Evolutionary conservation across 208 protist genomes (phyloP).

Genomic region (Tritrichomonas foetus): DNA sequence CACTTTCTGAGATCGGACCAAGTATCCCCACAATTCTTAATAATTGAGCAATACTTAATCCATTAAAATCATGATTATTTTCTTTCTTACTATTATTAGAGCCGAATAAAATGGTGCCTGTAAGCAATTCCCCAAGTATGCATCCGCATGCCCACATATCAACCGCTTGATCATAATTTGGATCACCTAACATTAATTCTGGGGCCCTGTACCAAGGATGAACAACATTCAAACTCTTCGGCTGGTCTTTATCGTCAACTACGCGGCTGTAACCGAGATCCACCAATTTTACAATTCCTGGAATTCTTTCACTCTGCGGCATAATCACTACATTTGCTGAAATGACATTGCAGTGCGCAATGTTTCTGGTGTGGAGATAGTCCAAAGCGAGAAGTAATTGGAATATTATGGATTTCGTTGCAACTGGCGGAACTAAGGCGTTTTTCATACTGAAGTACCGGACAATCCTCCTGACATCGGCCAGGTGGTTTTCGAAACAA

Average conservation of each 20-base stretch:
- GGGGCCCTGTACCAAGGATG: neutral
- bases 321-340: neutral
- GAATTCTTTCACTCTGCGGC: neutral
- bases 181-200: neutral
- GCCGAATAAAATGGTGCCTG: too few species aligned
- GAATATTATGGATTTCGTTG: conserved; percentile 19
- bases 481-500: too few species aligned
- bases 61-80: too few species aligned
- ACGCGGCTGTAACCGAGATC: neutral
- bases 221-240: neutral
- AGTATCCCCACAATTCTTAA: too few species aligned
- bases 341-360: neutral
- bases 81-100: too few species aligned
- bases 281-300: neutral
- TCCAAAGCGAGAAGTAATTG: neutral
- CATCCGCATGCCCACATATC: neutral
- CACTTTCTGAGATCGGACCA: too few species aligned
- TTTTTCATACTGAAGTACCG: too few species aligned
- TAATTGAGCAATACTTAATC: too few species aligned
- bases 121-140: neutral
- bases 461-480: too few species aligned
- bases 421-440: too few species aligned
- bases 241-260: neutral
- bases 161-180: neutral
- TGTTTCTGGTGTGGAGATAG: neutral